These are phyloP conservation scores for Phyllostachys edulis DNA, from an alignment of 176 grass and related monocot genomes.

Conservation along the genomic window DNA sequence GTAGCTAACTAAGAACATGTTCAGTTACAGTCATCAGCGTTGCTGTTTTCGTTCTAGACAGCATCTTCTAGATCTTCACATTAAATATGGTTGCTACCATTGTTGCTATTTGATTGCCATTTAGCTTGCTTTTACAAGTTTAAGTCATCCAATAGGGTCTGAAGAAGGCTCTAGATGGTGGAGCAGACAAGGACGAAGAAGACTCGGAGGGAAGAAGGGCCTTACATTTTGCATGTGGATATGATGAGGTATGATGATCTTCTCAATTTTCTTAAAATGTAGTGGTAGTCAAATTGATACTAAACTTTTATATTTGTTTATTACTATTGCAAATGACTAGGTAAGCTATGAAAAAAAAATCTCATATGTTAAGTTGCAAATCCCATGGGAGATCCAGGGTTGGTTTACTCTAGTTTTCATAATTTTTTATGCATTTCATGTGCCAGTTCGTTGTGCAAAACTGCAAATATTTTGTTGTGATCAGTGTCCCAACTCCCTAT, in stretches of 20 bases:
- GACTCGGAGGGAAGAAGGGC: conserved; percentile 89
- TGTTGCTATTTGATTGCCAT: background rate
- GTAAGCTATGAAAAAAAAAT: background rate
- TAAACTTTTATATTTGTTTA: background rate
- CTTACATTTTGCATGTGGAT: conserved; percentile 98
- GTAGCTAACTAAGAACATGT: background rate
- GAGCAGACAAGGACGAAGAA: conserved; percentile 88
- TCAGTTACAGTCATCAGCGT: background rate
- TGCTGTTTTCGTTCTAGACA: background rate
- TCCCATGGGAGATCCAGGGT: background rate
- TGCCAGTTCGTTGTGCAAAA: background rate
- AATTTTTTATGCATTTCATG: background rate
- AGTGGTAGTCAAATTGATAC: background rate
- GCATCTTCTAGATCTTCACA: background rate
- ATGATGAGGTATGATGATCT: conserved; percentile 62
- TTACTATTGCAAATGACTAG: background rate
- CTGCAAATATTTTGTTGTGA: background rate
- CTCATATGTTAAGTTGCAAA: background rate
- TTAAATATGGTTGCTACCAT: background rate
- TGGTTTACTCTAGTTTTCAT: background rate
- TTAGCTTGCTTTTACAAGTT: conserved; percentile 2
- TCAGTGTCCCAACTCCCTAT: background rate
- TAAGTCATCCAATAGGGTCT: conserved; percentile 48
- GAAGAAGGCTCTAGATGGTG: conserved; percentile 80
- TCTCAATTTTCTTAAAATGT: background rate